Conservation (phyloP, 1,139 yeast genomes). For the Kazachstania sp. region DNA sequence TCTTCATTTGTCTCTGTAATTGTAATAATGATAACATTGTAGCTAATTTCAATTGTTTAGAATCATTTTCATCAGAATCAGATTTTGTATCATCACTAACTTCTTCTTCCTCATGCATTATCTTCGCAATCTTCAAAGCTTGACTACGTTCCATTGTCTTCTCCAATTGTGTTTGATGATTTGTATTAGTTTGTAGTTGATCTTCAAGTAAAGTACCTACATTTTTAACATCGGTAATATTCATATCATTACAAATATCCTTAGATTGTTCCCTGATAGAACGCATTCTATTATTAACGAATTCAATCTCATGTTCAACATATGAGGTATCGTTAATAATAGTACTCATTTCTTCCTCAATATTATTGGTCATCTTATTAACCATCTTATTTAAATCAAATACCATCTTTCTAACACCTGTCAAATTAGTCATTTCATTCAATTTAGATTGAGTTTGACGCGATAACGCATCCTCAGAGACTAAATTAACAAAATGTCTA, state of each 20-base stretch:
- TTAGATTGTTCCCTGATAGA: background rate
- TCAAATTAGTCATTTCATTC: background rate
- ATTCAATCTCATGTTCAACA: constrained; percentile 4
- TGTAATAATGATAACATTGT: constrained; percentile 8
- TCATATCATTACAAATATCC: background rate
- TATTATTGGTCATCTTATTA: background rate
- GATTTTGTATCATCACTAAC: background rate
- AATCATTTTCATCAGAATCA: background rate
- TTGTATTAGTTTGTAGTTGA: constrained; percentile 1
- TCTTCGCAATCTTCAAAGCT: constrained; percentile 48
- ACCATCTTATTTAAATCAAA: constrained; percentile 2
- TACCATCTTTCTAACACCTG: constrained; percentile 2
- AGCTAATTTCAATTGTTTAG: constrained; percentile 3
- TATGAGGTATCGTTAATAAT: background rate
- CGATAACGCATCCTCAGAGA: constrained; percentile 2
- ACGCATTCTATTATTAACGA: background rate
- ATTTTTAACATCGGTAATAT: background rate
- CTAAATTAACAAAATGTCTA: constrained; percentile 3
- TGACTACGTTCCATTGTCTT: constrained; percentile 41
- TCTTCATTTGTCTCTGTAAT: constrained; percentile 38
- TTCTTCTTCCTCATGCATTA: constrained; percentile 37
- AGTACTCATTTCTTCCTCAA: constrained; percentile 3
- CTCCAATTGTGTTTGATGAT: constrained; percentile 5
- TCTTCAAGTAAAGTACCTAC: background rate
- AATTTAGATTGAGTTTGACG: background rate